Evolutionary conservation across 2,329 filamentous ascomycete species (phyloP), one percentile per base, ranked within the genome.

Genomic region (Botryotinia calthae): DNA sequence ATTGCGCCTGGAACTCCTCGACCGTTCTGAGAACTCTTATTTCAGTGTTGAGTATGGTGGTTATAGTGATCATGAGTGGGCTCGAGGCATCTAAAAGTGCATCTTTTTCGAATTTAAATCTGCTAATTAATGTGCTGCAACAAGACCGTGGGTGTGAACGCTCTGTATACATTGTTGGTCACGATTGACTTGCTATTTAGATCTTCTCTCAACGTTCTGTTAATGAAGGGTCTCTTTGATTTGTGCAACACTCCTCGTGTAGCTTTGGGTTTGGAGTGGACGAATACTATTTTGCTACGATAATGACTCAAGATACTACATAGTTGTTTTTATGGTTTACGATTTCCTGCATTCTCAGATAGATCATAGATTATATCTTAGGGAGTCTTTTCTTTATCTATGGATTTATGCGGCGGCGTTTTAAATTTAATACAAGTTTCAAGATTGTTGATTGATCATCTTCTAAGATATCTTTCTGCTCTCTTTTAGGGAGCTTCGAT

Each of bases 11-110:
- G 46, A 58, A 25, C 59, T 73, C 12, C 72, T 73, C 14, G 72
- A 73, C 34, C 63, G 54, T 25, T 65, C 54, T 25, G 68, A 71
- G 9, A 73, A 73, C 22, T 62, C 63, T 22, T 73, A 64, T 56
- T 73, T 73, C 48, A 59, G 61, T 28, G 42, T 73, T 28, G 66
- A 59, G 10, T 73, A 73, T 65, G 72, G 72, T 48, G 72, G 48
- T 31, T 73, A 73, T 18, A 48, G 20, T 20, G 61, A 65, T 42
- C 62, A 56, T 54, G 72, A 73, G 37, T 73, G 72, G 72, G 72
- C 46, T n/a, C 54, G 66, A 22, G 68, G 51, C 28, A 73, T 73
- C 37, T 73, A 51, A 40, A 31, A 61, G 31, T 37, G 0, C 16
- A 20, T 22, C n/a, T 51, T 16, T 25, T 42, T 31, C 12, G 40